Evolutionary conservation across 306 rosid species (phyloP).

Genomic region (Inga oerstediana): DNA sequence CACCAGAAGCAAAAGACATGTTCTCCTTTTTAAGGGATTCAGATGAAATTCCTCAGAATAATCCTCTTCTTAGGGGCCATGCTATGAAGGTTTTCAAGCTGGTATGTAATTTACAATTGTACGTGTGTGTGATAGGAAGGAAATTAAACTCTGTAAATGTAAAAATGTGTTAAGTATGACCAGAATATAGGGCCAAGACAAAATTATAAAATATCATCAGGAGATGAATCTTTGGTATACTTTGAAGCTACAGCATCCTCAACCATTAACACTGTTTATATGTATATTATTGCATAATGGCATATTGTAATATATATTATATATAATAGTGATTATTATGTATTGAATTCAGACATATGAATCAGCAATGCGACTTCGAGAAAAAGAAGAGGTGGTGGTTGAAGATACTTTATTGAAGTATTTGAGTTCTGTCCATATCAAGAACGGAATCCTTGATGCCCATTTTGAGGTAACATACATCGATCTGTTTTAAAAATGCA

Average conservation of each 20-base stretch:
- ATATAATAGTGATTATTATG: not conserved
- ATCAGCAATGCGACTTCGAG: not conserved
- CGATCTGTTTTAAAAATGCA: too few relatives aligned
- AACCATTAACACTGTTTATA: too few relatives aligned
- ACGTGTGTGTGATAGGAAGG: not conserved
- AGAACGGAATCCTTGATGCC: not conserved
- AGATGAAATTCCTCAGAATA: not conserved
- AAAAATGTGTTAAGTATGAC: not conserved
- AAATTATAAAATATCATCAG: too few relatives aligned
- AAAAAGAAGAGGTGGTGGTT: not conserved
- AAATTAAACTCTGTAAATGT: not conserved
- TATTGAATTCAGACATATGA: not conserved
- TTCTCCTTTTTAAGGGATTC: slow-evolving; percentile 1
- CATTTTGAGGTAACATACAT: not conserved
- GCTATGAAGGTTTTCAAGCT: slow-evolving; percentile 4
- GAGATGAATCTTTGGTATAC: too few relatives aligned
- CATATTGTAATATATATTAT: not conserved
- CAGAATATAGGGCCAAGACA: not conserved
- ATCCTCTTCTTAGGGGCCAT: not conserved
- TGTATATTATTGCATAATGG: not conserved
- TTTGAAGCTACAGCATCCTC: too few relatives aligned
- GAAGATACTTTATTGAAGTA: not conserved
- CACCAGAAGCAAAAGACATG: not conserved
- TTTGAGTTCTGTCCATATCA: not conserved
- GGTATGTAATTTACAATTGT: not conserved